phyloP scores from a whole-genome alignment of 192 early-diverging fungal genomes.

The Coemansia asiatica region DNA sequence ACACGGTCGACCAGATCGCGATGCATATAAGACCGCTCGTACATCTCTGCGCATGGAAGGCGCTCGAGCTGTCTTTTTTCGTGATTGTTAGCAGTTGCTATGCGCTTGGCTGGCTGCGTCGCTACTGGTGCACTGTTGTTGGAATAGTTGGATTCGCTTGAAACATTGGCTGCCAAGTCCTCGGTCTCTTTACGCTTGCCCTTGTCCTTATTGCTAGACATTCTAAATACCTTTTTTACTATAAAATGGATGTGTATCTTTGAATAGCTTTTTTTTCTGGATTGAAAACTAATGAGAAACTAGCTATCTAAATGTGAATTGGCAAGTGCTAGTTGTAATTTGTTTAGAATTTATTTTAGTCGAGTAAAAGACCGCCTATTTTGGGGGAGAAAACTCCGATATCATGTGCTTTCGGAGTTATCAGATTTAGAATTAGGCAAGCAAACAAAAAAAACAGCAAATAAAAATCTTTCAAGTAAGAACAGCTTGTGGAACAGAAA shows the following conservation, averaged over 20 bases:
- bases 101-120: background rate
- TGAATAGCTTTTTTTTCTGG: no score
- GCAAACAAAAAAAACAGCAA: no score
- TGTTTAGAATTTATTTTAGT: no score
- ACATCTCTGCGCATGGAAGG: constrained; percentile 89
- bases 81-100: background rate
- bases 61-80: constrained; percentile 54
- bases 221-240: background rate
- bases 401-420: background rate
- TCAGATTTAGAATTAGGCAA: no score
- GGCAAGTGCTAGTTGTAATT: no score
- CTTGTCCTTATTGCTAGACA: background rate
- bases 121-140: background rate
- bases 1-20: constrained; percentile 83
- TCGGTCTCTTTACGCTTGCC: background rate
- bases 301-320: no score
- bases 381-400: background rate
- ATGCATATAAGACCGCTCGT: constrained; percentile 96
- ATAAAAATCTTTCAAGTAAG: no score
- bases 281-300: no score
- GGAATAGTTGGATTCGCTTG: background rate
- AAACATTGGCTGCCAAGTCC: background rate
- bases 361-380: background rate
- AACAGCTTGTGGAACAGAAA: no score
- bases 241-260: background rate